Evolutionary conservation across 2,329 filamentous ascomycete species (phyloP), one percentile per base, ranked within the genome.

Genomic region (Blumeria graminis): DNA sequence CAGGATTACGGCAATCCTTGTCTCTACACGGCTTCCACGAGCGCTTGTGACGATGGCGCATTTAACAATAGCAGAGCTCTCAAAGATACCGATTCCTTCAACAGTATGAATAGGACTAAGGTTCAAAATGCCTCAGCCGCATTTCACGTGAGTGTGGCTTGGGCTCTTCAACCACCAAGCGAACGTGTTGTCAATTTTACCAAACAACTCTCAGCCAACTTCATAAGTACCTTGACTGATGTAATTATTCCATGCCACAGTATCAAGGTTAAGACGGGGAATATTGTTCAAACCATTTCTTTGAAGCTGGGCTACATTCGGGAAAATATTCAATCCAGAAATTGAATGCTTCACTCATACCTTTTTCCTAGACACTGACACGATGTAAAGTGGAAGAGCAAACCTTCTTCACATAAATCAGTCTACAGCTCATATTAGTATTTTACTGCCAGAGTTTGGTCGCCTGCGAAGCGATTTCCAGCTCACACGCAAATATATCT

Each of bases 141-240:
- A 22, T 95, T 95, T 65, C 92, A 98, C 68, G 71, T 96, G 58
- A 94, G 88, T 50, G 78, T 98, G 57, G 92, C 83, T 0, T 96
- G 90, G 92, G 83, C 77, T 0, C 73, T 90, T 59, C 68, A 72
- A 9, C 66, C 71, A 45, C 80, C 78, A 0, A 71, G 67, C 6
- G 58, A 69, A 3, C 71, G 74, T 36, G 63, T 75, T 13, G 63
- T 64, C 14, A 60, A 66, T 54, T 63, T 63, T 32, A 75, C 72
- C 0, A 62, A 66, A 3, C 58, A 60, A 3, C 60, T 58, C 8
- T 55, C 51, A 5, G 46, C 33, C 9, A 48, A 60, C 3, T 18
- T 60, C 16, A 56, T 62, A n/a, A 36, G 61, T 7, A 54, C 57
- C 11, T 22, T 64, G 16, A 63, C 60, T 9, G 64, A 63, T 0